Conservation (phyloP, 2,329 filamentous ascomycete species). For the Monascus ruber region DNA sequence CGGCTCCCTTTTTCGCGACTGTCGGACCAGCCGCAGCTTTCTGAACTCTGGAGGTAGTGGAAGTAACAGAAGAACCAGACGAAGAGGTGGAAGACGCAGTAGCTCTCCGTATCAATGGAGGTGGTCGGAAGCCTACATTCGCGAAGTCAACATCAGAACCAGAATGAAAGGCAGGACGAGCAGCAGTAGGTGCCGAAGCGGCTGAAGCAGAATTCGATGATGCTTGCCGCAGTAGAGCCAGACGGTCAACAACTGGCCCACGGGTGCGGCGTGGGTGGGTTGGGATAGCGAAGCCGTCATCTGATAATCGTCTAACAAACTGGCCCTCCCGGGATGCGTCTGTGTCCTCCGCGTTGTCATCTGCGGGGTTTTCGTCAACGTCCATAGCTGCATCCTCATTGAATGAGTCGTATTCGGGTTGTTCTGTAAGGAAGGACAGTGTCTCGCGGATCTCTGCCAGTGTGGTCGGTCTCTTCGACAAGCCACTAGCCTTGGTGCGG, state of each 20-base stretch:
- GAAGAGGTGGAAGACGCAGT: conserved; percentile 20
- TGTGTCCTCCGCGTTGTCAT: conserved; percentile 11
- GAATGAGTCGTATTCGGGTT: conserved; percentile 44
- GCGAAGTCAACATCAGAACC: conserved; percentile 7
- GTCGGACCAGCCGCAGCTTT: conserved; percentile 29
- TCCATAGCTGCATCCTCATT: conserved; percentile 42
- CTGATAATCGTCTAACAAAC: conserved; percentile 2
- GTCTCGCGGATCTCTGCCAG: conserved; percentile 74
- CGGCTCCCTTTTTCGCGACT: conserved; percentile 48
- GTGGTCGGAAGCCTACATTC: conserved; percentile 23
- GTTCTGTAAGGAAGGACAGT: conserved; percentile 71
- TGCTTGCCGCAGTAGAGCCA: conserved; percentile 33
- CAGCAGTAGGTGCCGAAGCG: conserved; percentile 11
- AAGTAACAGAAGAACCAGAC: conserved; percentile 8
- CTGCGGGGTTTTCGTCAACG: conserved; percentile 30
- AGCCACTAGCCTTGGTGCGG: conserved; percentile 44
- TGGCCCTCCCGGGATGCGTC: conserved; percentile 8
- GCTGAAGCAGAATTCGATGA: conserved; percentile 31
- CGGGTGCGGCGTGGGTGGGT: conserved; percentile 28
- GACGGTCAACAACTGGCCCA: conserved; percentile 33
- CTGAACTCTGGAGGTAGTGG: conserved; percentile 14
- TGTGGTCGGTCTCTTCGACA: conserved; percentile 56
- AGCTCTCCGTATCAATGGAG: conserved; percentile 18
- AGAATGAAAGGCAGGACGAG: conserved; percentile 24
- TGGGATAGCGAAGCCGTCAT: conserved; percentile 16